Conservation (phyloP, 108 stramenopile species). For the Pseudonitzschia delicatissima region DNA sequence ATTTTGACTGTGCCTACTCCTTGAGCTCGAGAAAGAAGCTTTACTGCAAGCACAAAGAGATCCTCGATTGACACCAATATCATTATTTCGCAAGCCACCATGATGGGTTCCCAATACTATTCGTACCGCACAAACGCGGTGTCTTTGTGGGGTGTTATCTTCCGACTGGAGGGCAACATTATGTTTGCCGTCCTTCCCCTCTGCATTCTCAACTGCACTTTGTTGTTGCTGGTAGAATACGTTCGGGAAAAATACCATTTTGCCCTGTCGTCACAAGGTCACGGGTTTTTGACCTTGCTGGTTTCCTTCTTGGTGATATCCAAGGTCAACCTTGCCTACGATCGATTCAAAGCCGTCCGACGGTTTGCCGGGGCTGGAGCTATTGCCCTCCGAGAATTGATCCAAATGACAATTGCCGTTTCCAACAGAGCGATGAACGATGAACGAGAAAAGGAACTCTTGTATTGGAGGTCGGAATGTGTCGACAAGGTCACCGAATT, state of each 20-base stretch:
- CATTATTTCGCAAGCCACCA: background rate
- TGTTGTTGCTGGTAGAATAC: slow-evolving; percentile 22
- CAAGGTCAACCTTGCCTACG: slow-evolving; percentile 53
- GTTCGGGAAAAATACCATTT: slow-evolving; percentile 20
- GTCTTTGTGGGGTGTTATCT: slow-evolving; percentile 8
- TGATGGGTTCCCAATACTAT: background rate
- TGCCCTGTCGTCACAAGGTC: slow-evolving; percentile 37
- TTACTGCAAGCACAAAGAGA: too few species aligned
- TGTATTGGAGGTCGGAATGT: slow-evolving; percentile 7
- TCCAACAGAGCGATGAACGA: slow-evolving; percentile 6
- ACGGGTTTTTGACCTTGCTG: slow-evolving; percentile 46
- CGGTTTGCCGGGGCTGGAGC: slow-evolving; percentile 28
- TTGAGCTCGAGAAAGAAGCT: too few species aligned
- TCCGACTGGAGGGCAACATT: slow-evolving; percentile 14
- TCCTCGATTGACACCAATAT: background rate
- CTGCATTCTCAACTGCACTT: slow-evolving; percentile 38
- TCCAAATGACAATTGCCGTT: slow-evolving; percentile 37
- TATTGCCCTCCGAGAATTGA: slow-evolving; percentile 36
- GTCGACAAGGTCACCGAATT: background rate
- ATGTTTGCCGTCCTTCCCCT: slow-evolving; percentile 41
- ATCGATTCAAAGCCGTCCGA: slow-evolving; percentile 44
- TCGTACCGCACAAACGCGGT: slow-evolving; percentile 5
- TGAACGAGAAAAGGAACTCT: slow-evolving; percentile 5
- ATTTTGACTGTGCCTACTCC: too few species aligned
- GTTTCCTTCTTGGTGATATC: slow-evolving; percentile 52